Conservation (phyloP, 805 yeast genomes). For the Kuraishia ogatae region DNA sequence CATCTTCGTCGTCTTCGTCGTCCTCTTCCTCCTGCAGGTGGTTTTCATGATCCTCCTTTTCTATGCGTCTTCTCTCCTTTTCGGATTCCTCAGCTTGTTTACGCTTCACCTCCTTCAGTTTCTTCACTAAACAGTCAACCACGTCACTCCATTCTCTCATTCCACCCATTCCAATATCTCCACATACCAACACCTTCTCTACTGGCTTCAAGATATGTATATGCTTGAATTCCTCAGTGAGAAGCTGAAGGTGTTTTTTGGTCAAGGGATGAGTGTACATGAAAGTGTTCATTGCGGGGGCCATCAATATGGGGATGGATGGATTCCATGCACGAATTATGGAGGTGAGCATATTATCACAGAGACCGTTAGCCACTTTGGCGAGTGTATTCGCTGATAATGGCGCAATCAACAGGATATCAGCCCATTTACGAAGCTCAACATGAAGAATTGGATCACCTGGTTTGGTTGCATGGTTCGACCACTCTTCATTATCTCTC, state of each 20-base stretch:
- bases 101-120: slow-evolving; percentile 44
- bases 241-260: slow-evolving; percentile 65
- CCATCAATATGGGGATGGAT: slow-evolving; percentile 76
- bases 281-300: slow-evolving; percentile 94
- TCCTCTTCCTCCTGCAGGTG: not conserved
- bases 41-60: not conserved
- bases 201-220: slow-evolving; percentile 89
- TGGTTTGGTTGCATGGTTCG: slow-evolving; percentile 49
- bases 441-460: slow-evolving; percentile 93
- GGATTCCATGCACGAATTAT: slow-evolving; percentile 96
- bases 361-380: slow-evolving; percentile 82
- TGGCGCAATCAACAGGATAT: slow-evolving; percentile 88
- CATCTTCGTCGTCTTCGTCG: slow-evolving; percentile 1
- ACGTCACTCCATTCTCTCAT: slow-evolving; percentile 98
- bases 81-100: not conserved
- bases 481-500: slow-evolving; percentile 95
- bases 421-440: slow-evolving; percentile 96
- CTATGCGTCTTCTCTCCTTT: not conserved
- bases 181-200: slow-evolving; percentile 90
- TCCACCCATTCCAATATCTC: slow-evolving; percentile 99
- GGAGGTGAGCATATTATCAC: slow-evolving; percentile 86
- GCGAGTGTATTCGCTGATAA: slow-evolving; percentile 88
- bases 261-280: slow-evolving; percentile 88
- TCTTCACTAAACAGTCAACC: slow-evolving; percentile 74
- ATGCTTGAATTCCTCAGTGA: slow-evolving; percentile 91